phyloP scores from a whole-genome alignment of 495 filamentous ascomycete genomes.

The Daldinia caldariorum region DNA sequence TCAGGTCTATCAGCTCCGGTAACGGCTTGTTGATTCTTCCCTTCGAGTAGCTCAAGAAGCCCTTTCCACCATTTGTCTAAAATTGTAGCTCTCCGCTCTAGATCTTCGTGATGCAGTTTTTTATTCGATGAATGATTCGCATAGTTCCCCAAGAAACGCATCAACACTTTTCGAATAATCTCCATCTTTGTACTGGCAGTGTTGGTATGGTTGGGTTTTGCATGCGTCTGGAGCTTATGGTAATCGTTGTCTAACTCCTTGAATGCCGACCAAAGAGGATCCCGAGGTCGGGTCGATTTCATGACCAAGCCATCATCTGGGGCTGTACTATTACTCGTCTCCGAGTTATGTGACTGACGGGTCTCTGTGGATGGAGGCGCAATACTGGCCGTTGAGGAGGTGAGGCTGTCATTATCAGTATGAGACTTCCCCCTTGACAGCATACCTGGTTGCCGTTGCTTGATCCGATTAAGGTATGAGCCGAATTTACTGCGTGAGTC shows the following conservation, averaged over 20 bases:
- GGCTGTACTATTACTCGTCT: slow-evolving; percentile 50
- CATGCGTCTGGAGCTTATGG: slow-evolving; percentile 76
- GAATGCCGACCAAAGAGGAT: slow-evolving; percentile 91
- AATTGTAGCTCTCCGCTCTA: slow-evolving; percentile 83
- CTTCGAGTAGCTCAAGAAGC: slow-evolving; percentile 85
- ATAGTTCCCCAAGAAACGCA: slow-evolving; percentile 85
- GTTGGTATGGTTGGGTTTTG: background rate
- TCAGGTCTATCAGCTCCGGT: slow-evolving; percentile 81
- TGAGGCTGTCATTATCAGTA: slow-evolving; percentile 50
- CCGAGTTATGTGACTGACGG: slow-evolving; percentile 46
- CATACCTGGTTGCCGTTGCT: slow-evolving; percentile 52
- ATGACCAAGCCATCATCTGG: slow-evolving; percentile 35
- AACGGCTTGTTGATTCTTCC: slow-evolving; percentile 57
- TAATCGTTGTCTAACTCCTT: slow-evolving; percentile 83
- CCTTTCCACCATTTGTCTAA: slow-evolving; percentile 97
- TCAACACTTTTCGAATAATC: slow-evolving; percentile 77
- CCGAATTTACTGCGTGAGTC: slow-evolving; percentile 47
- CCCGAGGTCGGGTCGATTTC: slow-evolving; percentile 59
- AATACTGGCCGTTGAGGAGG: slow-evolving; percentile 51
- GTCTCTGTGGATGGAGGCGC: slow-evolving; percentile 48
- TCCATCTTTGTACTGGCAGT: slow-evolving; percentile 81
- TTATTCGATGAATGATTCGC: slow-evolving; percentile 74
- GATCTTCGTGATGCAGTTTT: slow-evolving; percentile 75
- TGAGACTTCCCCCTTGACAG: slow-evolving; percentile 46
- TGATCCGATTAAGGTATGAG: slow-evolving; percentile 54